These are phyloP conservation scores for Epichloe gansuensis DNA, from an alignment of 2,329 filamentous ascomycete species.

Conservation along the genomic window DNA sequence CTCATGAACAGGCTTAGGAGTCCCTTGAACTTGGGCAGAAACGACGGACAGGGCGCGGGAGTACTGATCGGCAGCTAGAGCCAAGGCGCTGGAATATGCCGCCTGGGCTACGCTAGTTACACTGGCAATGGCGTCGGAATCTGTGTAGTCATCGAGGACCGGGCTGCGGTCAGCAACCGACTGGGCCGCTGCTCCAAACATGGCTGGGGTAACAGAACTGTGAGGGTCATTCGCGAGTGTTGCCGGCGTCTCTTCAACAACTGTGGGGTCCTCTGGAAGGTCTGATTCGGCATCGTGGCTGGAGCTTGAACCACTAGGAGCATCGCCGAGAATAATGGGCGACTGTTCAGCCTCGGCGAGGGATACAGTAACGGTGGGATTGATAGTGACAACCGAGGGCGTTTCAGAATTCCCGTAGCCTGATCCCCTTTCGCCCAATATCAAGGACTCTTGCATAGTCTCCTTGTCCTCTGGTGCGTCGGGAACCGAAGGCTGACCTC, in stretches of 20 bases:
- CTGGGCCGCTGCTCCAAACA: constrained; percentile 40
- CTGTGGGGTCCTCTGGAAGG: not conserved
- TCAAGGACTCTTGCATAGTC: not conserved
- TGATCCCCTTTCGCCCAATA: not conserved
- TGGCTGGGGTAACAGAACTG: constrained; percentile 21
- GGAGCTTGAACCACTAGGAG: not conserved
- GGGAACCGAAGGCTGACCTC: not conserved
- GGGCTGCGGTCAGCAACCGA: constrained; percentile 34
- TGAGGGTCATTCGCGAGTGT: constrained; percentile 11
- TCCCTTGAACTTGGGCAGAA: constrained; percentile 55
- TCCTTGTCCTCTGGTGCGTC: not conserved
- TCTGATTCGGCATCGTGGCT: not conserved
- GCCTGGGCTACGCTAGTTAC: constrained; percentile 36
- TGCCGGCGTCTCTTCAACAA: constrained; percentile 1
- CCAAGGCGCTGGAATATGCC: constrained; percentile 53
- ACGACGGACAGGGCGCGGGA: constrained; percentile 54
- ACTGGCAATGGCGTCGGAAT: constrained; percentile 23
- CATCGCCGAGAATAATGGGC: not conserved
- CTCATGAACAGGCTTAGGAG: constrained; percentile 56
- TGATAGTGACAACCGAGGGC: not conserved
- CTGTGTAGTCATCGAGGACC: constrained; percentile 33
- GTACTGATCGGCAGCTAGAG: constrained; percentile 55
- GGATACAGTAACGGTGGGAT: not conserved
- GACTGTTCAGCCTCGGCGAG: not conserved
- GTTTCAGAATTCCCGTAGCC: not conserved